A percentile compares a stretch with the other conserved stretches of the same genome.
Evolutionary conservation across 83 land plant genomes (phyloP).

Genomic region (Diphasiastrum complanatum): DNA sequence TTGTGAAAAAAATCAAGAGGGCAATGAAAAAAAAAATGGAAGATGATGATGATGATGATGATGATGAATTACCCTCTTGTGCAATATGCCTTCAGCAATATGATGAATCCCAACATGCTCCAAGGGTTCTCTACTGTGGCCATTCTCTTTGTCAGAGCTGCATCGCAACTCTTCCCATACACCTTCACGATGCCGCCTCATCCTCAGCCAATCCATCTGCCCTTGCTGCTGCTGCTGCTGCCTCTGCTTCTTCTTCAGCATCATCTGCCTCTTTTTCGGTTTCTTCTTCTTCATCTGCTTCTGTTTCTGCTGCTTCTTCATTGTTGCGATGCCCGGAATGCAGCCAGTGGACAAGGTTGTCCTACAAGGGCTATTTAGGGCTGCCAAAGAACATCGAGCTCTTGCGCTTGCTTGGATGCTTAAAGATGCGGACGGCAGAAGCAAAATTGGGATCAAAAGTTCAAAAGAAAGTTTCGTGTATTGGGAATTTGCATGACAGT

Average conservation of each 20-base stretch:
- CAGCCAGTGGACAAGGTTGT: constrained; percentile 24
- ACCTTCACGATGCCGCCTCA: background rate
- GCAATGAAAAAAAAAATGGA: too few species aligned
- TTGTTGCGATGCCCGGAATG: constrained; percentile 32
- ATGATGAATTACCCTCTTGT: too few species aligned
- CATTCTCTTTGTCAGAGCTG: constrained; percentile 27
- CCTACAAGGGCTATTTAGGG: constrained; percentile 11
- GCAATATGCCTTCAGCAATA: constrained; percentile 28
- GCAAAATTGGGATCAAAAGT: too few species aligned
- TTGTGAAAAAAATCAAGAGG: too few species aligned
- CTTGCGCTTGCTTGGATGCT: constrained; percentile 21
- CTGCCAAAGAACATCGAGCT: constrained; percentile 35
- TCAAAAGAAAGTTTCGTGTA: too few species aligned
- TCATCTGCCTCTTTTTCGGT: too few species aligned
- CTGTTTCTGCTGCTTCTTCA: too few species aligned
- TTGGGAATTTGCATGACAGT: too few species aligned
- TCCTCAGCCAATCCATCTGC: background rate
- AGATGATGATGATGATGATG: too few species aligned
- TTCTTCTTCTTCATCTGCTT: too few species aligned
- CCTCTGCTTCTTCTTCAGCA: too few species aligned
- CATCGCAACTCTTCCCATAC: constrained; percentile 8
- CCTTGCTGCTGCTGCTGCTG: background rate
- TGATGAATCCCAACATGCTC: constrained; percentile 22
- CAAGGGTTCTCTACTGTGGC: constrained; percentile 31
- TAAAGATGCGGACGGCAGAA: too few species aligned